Evolutionary conservation across 306 rosid genomes (phyloP).

Genomic region (Myrica gale): DNA sequence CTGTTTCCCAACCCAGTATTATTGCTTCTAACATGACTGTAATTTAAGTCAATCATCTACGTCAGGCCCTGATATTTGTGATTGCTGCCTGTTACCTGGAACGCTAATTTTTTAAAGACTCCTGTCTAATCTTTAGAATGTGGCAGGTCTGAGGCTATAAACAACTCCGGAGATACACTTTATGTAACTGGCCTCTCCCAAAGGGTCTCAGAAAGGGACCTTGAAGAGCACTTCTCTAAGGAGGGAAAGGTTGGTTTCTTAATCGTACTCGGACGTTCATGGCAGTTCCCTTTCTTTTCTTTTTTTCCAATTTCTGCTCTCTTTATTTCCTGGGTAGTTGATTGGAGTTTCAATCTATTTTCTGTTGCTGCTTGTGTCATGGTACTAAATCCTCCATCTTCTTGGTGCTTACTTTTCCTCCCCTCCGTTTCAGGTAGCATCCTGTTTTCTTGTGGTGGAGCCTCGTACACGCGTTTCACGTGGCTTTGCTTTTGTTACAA

Average conservation of each 20-base stretch:
- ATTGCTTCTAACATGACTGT: neutral
- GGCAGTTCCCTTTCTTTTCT: neutral
- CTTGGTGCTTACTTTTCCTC: neutral
- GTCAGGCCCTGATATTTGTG: conserved; percentile 1
- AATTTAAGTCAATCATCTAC: neutral
- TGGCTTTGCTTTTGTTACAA: conserved; percentile 92
- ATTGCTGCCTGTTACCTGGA: neutral
- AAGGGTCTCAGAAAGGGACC: conserved; percentile 84
- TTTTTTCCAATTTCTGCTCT: neutral
- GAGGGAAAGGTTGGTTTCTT: conserved; percentile 76
- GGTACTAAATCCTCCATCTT: conserved; percentile 14
- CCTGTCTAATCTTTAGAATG: conserved; percentile 17
- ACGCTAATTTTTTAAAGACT: conserved; percentile 14
- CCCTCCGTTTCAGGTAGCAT: conserved; percentile 58
- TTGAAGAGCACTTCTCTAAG: conserved; percentile 87
- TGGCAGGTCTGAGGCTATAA: conserved; percentile 47
- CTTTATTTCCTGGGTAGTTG: neutral
- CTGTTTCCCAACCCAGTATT: neutral
- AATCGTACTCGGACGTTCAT: neutral
- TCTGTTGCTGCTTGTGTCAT: neutral
- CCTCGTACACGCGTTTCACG: conserved; percentile 89
- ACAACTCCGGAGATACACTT: conserved; percentile 82
- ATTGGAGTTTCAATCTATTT: neutral
- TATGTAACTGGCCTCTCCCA: conserved; percentile 94
- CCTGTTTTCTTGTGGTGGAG: conserved; percentile 96